phyloP scores from a whole-genome alignment of 257 asterid genomes.

The Lavandula angustifolia region DNA sequence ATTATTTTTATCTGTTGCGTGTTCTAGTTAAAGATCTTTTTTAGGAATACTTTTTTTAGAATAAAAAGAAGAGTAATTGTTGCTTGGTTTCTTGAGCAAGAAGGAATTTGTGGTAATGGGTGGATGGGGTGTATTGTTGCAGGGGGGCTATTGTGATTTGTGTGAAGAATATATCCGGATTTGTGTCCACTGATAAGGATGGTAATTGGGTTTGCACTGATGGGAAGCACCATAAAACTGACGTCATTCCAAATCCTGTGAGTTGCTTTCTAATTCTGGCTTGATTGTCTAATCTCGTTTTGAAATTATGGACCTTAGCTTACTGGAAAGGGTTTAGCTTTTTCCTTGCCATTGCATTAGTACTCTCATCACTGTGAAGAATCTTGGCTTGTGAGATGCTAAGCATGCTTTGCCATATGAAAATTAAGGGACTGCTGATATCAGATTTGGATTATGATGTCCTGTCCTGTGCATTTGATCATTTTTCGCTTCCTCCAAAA shows the following conservation, averaged over 20 bases:
- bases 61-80: background rate
- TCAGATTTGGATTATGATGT: conserved; percentile 25
- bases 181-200: conserved; percentile 62
- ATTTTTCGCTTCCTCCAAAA: conserved; percentile 13
- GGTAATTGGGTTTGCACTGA: conserved; percentile 74
- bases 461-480: conserved; percentile 8
- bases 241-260: conserved; percentile 66
- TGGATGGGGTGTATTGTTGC: conserved; percentile 27
- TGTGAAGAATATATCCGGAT: conserved; percentile 66
- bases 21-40: background rate
- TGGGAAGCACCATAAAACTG: conserved; percentile 48
- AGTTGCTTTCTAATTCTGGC: conserved; percentile 28
- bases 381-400: background rate
- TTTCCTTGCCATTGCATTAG: background rate
- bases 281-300: conserved; percentile 2
- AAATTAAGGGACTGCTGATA: background rate
- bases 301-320: conserved; percentile 1
- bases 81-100: conserved; percentile 7
- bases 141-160: conserved; percentile 74
- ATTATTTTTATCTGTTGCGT: background rate
- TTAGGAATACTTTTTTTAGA: background rate
- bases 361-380: background rate
- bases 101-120: conserved; percentile 20
- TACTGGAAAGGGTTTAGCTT: background rate
- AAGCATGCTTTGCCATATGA: conserved; percentile 1